Conservation (phyloP, 768 basidiomycete genomes). For the Phaffia australis region DNA sequence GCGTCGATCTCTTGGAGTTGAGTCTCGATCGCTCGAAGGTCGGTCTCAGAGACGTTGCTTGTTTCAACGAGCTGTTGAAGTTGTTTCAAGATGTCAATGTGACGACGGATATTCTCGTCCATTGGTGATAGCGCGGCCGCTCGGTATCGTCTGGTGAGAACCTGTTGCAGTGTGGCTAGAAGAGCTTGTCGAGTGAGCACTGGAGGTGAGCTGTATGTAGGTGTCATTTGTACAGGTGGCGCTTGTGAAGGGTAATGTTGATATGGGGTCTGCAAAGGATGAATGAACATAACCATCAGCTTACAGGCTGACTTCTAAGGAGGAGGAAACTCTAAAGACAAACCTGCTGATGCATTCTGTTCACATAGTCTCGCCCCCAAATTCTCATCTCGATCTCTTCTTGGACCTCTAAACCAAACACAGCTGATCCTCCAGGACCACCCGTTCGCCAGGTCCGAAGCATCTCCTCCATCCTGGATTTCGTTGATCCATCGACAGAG, state of each 20-base stretch:
- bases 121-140: no score
- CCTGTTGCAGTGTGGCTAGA: no score
- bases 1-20: constrained; percentile 16
- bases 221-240: no score
- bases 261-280: background rate
- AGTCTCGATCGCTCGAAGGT: constrained; percentile 14
- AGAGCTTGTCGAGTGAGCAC: no score
- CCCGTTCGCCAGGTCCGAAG: constrained; percentile 87
- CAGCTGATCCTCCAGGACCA: constrained; percentile 62
- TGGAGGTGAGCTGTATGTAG: no score
- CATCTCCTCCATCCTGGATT: constrained; percentile 97
- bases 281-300: background rate
- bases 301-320: background rate
- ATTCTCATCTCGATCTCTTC: constrained; percentile 58
- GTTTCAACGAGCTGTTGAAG: constrained; percentile 4
- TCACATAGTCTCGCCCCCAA: constrained; percentile 33
- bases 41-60: background rate
- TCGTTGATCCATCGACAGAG: constrained; percentile 69
- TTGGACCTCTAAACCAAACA: constrained; percentile 75
- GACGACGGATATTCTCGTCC: background rate
- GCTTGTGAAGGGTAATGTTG: background rate
- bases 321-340: background rate
- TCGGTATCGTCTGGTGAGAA: no score
- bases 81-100: background rate
- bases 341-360: constrained; percentile 10